Base-by-base conservation (phyloP, 495 filamentous ascomycete species). In the Xylaria longipes region DNA sequence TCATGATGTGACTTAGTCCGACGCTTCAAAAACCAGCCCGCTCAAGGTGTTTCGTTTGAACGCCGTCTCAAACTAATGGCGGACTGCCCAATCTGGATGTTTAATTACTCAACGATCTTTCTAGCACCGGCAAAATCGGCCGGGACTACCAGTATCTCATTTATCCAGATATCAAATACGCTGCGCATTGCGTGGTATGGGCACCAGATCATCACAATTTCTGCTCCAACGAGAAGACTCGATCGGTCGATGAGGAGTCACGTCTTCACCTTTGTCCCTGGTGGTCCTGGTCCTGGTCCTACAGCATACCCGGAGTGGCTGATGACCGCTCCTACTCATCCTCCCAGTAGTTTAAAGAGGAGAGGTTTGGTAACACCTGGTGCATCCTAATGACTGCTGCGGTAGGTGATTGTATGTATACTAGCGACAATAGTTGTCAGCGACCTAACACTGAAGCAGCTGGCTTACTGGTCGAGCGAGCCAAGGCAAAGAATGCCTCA, bases 81-180 rank as follows among this genome's bases (percentile, higher is more conserved):
- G 20, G 29, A 33, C 33, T 58, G 22, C 37, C 25, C 37, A 35
- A 57, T 15, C 7, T 17, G 52, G 50, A 39, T 35, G 35, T 52
- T 68, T 48, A 70, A 56, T 64, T 48, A 25, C 39, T 56, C 64
- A 17, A 39, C 64, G 45, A 52, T 46, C 64, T 52, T 54, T 66
- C 64, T 33, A 68, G 22, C 66, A 43, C 50, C 66, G 66, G 66
- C 52, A 60, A 58, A 68, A 67, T 57, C 50, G 52, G 66, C 66
- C 66, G 52, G 66, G 29, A 60, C 66, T 68, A 45, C 52, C 52
- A 58, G 15, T 1, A 9, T 56, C 22, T 54, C 33, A 68, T 68
- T 68, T 68, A 61, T 69, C 54, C 67, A 57, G 37, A 68, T 68
- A 68, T 68, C 66, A 60, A 68, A 58, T 60, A 60, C 65, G n/a